These are phyloP conservation scores for Solioccasus polychromus DNA, from an alignment of 768 basidiomycete species.

Conservation along the genomic window DNA sequence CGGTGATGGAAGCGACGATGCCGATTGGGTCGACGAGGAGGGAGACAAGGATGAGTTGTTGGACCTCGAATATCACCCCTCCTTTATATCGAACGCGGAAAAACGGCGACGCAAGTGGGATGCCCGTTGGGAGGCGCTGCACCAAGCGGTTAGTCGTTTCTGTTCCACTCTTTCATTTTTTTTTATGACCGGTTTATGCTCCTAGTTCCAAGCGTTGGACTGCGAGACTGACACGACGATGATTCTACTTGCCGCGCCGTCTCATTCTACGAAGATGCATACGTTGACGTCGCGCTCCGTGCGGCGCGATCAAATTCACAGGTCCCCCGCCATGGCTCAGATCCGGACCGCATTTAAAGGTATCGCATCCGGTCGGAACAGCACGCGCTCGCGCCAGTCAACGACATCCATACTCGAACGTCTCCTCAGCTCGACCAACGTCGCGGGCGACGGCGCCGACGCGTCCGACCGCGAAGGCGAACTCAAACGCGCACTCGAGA, in stretches of 20 bases:
- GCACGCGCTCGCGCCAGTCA: conserved; percentile 42
- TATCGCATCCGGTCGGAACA: conserved; percentile 56
- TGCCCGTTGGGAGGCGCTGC: conserved; percentile 68
- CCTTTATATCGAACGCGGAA: conserved; percentile 61
- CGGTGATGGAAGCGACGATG: conserved; percentile 22
- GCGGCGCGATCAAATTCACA: conserved; percentile 51
- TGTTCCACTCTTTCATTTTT: no score
- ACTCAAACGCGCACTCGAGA: conserved; percentile 63
- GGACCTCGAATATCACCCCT: conserved; percentile 74
- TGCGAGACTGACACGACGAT: conserved; percentile 80
- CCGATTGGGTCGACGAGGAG: conserved; percentile 74
- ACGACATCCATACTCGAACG: conserved; percentile 46
- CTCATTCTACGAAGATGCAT: conserved; percentile 67
- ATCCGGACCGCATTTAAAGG: conserved; percentile 59
- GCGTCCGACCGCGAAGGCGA: conserved; percentile 59
- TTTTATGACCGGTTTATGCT: neutral
- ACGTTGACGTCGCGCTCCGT: conserved; percentile 65
- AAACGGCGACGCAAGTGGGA: conserved; percentile 74
- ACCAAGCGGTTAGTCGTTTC: conserved; percentile 56
- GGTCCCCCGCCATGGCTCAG: conserved; percentile 47
- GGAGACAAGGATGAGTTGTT: conserved; percentile 68
- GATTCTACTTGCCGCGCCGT: conserved; percentile 70
- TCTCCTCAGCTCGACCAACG: conserved; percentile 37
- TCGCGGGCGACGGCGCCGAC: conserved; percentile 56
- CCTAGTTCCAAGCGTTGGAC: conserved; percentile 74